A percentile compares a stretch with the other conserved stretches of the same genome.
Evolutionary conservation across 73 alveolate species (phyloP).

Genomic region (Durusdinium trenchii): DNA sequence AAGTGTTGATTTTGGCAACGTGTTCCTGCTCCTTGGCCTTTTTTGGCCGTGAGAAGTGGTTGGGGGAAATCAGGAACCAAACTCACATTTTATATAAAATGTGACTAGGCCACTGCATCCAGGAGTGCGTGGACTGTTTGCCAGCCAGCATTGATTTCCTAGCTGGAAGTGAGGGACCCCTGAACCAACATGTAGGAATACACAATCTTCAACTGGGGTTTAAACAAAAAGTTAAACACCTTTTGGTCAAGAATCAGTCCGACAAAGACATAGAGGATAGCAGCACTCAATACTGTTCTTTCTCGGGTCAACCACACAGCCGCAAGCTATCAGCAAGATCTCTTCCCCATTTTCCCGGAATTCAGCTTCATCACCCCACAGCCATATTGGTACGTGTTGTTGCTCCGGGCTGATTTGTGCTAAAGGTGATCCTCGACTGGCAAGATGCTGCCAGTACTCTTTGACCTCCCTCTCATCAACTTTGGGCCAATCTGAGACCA

Average conservation of each 20-base stretch:
- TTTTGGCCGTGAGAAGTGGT: too few species aligned
- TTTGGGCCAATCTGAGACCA: not conserved
- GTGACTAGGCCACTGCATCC: too few species aligned
- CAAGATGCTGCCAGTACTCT: not conserved
- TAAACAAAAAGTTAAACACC: not conserved
- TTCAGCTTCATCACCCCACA: not conserved
- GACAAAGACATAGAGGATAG: not conserved
- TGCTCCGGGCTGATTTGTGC: not conserved
- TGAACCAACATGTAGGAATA: not conserved
- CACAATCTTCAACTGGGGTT: not conserved
- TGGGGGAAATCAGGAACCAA: too few species aligned
- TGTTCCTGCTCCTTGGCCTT: too few species aligned
- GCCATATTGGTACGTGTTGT: not conserved
- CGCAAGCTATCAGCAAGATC: not conserved
- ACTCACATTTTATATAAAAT: too few species aligned
- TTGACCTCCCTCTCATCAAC: not conserved
- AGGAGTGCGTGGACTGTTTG: not conserved
- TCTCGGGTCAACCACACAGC: not conserved
- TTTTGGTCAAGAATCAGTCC: not conserved
- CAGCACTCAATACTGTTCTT: not conserved
- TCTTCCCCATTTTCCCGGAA: not conserved
- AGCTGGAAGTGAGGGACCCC: not conserved
- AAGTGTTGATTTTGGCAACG: too few species aligned
- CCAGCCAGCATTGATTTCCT: not conserved
- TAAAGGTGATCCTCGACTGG: not conserved